These are phyloP conservation scores for Penicillium coffeae DNA, from an alignment of 495 filamentous ascomycete species.

Conservation along the genomic window DNA sequence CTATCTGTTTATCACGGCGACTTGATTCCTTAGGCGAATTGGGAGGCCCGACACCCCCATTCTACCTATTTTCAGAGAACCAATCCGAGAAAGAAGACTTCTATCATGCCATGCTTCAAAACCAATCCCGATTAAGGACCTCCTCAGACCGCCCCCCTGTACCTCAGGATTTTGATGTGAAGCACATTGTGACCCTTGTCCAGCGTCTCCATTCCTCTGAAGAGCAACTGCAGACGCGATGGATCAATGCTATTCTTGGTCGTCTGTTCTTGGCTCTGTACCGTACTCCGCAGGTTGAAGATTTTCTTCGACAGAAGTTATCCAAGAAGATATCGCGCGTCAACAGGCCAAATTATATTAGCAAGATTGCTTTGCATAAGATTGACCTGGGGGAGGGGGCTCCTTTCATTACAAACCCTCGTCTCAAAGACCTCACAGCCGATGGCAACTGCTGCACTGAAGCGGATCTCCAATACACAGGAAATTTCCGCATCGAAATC, in stretches of 20 bases:
- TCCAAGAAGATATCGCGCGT: constrained; percentile 95
- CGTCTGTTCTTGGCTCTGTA: constrained; percentile 84
- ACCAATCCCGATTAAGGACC: constrained; percentile 65
- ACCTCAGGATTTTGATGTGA: constrained; percentile 74
- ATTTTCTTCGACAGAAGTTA: constrained; percentile 76
- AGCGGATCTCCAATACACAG: constrained; percentile 80
- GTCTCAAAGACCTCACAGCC: constrained; percentile 82
- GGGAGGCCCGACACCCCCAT: constrained; percentile 65
- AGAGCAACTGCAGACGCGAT: constrained; percentile 85
- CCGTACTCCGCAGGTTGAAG: constrained; percentile 75
- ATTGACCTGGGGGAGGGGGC: constrained; percentile 86
- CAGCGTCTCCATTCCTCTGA: constrained; percentile 88
- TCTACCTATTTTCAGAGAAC: constrained; percentile 91
- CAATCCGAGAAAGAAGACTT: constrained; percentile 97
- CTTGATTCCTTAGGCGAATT: constrained; percentile 57
- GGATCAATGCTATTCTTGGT: constrained; percentile 89
- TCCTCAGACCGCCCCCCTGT: constrained; percentile 58
- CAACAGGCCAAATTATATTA: constrained; percentile 85
- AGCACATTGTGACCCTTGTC: constrained; percentile 80
- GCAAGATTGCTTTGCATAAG: constrained; percentile 69
- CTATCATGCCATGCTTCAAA: constrained; percentile 86
- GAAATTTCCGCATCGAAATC: constrained; percentile 84
- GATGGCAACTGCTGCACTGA: constrained; percentile 86
- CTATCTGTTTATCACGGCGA: constrained; percentile 76
- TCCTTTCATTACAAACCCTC: constrained; percentile 84